Base-by-base conservation (phyloP, 1,139 yeast species). In the Sugiyamaella pinicola region DNA sequence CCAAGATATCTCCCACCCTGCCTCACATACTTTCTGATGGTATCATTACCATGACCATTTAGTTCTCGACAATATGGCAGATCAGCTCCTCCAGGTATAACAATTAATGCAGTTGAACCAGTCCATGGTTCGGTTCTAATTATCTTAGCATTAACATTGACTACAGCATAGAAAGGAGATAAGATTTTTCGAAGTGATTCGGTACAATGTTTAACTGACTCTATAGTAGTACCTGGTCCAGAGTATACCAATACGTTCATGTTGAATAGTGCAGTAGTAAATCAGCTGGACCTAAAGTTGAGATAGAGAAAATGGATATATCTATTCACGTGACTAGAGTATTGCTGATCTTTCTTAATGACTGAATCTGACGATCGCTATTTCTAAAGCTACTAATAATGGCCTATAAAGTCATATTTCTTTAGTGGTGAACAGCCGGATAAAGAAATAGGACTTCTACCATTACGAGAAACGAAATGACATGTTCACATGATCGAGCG, bases 81-180 rank as follows among this genome's bases (percentile, higher is more conserved):
- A 68, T 93, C 99, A 0, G 98, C 97, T 2, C 99, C 99, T 2
- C 99, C 99, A 0, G 99, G 99, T 24, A 95, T 70, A 3, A 91
- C 96, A 49, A 93, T 67, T 59, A 88, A 73, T 0, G 95, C 76
- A 0, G 98, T 87, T 62, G 87, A 87, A 6, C 79, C 65, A 62
- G 79, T 78, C 99, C 99, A 95, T 0, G 99, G 99, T 64, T 93
- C 98, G 39, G 80, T 78, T 47, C 79, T 69, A 13, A 93, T 68
- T 0, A 87, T 80, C 9, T 73, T 67, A 22, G 87, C 83, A 33
- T 82, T 80, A 1, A 89, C 86, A 2, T 87, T 79, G 18, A 83
- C 76, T 4, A 93, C 96, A 0, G 96, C 96, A 67, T 93, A 95
- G 69, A 84, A 78, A 0, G 97, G 96, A 1, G 96, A 86, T n/a